Conservation (phyloP, 192 early-diverging fungal genomes). For the Phycomyces blakesleeanus region DNA sequence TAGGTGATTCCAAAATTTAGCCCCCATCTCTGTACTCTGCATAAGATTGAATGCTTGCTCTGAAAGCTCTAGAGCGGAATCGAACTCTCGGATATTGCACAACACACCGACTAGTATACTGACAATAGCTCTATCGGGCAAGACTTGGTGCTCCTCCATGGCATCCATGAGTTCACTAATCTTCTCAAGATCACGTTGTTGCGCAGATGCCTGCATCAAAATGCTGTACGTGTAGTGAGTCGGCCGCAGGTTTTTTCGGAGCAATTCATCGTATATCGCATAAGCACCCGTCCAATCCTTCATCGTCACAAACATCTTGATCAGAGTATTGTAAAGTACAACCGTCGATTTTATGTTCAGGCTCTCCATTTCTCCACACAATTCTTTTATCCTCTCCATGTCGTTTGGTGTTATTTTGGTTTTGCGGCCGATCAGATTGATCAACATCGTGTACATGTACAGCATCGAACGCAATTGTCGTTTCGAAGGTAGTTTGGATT, state of each 20-base stretch:
- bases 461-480: background rate
- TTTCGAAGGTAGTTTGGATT: background rate
- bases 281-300: background rate
- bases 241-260: conserved; percentile 4
- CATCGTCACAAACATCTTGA: conserved; percentile 3
- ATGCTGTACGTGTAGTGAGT: conserved; percentile 2
- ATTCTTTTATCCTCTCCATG: conserved; percentile 6
- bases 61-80: background rate
- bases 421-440: conserved; percentile 2
- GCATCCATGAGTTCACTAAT: conserved; percentile 5
- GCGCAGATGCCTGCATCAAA: conserved; percentile 1
- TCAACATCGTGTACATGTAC: conserved; percentile 21
- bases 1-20: background rate
- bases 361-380: conserved; percentile 9
- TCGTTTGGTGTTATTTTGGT: conserved; percentile 8
- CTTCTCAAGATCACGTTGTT: conserved; percentile 6
- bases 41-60: background rate
- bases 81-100: conserved; percentile 1
- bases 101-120: conserved; percentile 5
- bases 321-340: conserved; percentile 9
- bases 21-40: background rate
- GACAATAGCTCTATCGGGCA: conserved; percentile 7
- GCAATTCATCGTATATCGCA: conserved; percentile 2
- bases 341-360: background rate
- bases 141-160: conserved; percentile 4